These are phyloP conservation scores for Penicillium sclerotigenum DNA, from an alignment of 2,329 filamentous ascomycete species.

Conservation along the genomic window DNA sequence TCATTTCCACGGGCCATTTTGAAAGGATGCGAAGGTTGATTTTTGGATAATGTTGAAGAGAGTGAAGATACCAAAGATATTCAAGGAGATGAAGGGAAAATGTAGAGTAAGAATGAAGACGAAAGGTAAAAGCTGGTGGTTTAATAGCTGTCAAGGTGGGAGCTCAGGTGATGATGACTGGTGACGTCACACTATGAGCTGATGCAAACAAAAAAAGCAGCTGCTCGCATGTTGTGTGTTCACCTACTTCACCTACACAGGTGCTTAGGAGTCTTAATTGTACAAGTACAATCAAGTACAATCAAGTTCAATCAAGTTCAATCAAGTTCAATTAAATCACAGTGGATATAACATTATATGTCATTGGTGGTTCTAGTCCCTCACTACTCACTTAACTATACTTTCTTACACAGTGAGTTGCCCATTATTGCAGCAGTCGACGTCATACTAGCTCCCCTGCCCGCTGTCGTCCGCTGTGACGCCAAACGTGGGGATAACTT, in stretches of 20 bases:
- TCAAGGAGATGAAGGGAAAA: constrained; percentile 7
- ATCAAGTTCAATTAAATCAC: constrained; percentile 12
- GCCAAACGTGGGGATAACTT: constrained; percentile 5
- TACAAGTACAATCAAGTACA: neutral
- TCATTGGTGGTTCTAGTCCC: neutral
- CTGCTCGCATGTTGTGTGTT: constrained; percentile 6
- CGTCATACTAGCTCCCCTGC: constrained; percentile 9
- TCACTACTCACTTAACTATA: constrained; percentile 4
- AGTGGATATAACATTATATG: constrained; percentile 15
- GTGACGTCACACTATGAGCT: constrained; percentile 23
- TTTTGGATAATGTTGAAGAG: neutral
- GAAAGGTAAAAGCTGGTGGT: neutral
- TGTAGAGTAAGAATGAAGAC: neutral
- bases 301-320: no score
- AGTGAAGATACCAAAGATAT: neutral
- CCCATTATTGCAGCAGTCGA: constrained; percentile 8
- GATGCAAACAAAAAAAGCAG: constrained; percentile 1
- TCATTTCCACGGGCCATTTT: constrained; percentile 70
- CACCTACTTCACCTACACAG: no score
- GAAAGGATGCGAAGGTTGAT: constrained; percentile 1
- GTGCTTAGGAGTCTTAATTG: no score
- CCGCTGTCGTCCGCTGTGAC: constrained; percentile 1
- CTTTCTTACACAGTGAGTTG: constrained; percentile 8
- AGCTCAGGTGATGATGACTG: constrained; percentile 18
- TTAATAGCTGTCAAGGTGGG: constrained; percentile 1